Evolutionary conservation across 441 rosid species (phyloP), one percentile per base, ranked within the genome.

Genomic region (Bruguiera hainesii): DNA sequence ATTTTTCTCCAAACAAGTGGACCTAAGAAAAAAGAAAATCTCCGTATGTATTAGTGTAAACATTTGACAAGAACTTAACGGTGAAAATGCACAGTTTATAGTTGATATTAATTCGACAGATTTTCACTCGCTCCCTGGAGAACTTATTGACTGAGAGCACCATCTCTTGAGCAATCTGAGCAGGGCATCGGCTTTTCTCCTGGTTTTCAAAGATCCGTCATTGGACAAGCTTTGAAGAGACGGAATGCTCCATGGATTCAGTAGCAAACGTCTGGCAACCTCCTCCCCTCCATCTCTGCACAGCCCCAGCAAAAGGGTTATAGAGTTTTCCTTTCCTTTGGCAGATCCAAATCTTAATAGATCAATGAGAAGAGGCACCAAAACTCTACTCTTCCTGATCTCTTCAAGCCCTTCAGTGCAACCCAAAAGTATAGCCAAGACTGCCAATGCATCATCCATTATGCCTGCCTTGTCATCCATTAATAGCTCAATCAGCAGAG

Each of bases 391-490:
- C 61, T 78, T 79, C 65, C 79, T 80, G 15, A 84, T 76, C 67
- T 84, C 83, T 74, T 81, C 80, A 73, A 82, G 64, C 62, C 88
- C 91, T 64, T 80, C 71, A 3, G 76, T 18, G 55, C 85, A 80
- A 13, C 87, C 80, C 70, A 83, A 46, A 29, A 84, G 83, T 31
- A 77, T 13, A 18, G 86, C 72, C 50, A 88, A 71, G 65, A 86
- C 66, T 1, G 80, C 81, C 65, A 88, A 74, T 15, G 89, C 83
- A 61, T 86, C 89, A 30, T 88, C 95, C 3, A 88, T 86, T 26
- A 88, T 82, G 60, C 95, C 91, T 19, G 91, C 91, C 74, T 70
- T 82, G 58, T 84, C 95, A 25, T 83, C 88, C 88, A 82, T 81
- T 72, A 88, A 66, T 15, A 83, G 70, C 37, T 83, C 85, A 58